Base-by-base conservation (phyloP, 192 early-diverging fungal species). In the Podila clonocystis region DNA sequence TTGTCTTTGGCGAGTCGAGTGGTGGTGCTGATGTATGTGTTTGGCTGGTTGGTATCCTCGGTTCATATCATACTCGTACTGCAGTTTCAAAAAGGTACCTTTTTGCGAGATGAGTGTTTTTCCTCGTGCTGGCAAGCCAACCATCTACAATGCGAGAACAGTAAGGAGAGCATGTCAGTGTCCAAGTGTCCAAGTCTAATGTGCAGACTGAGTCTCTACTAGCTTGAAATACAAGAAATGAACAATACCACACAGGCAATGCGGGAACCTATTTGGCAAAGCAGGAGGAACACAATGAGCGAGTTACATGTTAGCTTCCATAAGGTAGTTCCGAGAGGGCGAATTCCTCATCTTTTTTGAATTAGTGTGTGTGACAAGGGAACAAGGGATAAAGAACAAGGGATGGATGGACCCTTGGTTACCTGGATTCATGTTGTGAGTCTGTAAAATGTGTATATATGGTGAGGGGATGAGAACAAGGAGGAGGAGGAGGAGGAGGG, bases 21-120 rank as follows among this genome's bases (percentile, higher is more conserved):
- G 30, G 15, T 20, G 26, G 26, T 61, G 30, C 29, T 20, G 26
- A 20, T 61, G 59, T 72, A 28, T 67, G 52, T 55, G 52, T 5
- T 55, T 6, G 41, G 15, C 8, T 45, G 41, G 34, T 11, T 36
- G 41, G 41, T 45, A 45, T 55, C 52, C 52, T 55, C 52, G 52
- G 52, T 9, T 55, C 52, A 26, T 45, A 55, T 52, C 50, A 52
- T 52, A n/a, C 50, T 52, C 17, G 20, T 24, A 24, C 9, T 24
- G 22, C 52, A 26, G 6, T 55, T 9, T 55, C 24, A n/a, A 58
- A 33, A n/a, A 68, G 62, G 17, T 89, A 95, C 93, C 92, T 93
- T 94, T 94, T 69, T 94, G 91, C 19, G 96, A 93, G 58, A 97
- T 97, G 80, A 97, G 98, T 9, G 98, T 99, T 85, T 99, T 99